phyloP scores from a whole-genome alignment of 768 basidiomycete genomes.

The Suillus subluteus region DNA sequence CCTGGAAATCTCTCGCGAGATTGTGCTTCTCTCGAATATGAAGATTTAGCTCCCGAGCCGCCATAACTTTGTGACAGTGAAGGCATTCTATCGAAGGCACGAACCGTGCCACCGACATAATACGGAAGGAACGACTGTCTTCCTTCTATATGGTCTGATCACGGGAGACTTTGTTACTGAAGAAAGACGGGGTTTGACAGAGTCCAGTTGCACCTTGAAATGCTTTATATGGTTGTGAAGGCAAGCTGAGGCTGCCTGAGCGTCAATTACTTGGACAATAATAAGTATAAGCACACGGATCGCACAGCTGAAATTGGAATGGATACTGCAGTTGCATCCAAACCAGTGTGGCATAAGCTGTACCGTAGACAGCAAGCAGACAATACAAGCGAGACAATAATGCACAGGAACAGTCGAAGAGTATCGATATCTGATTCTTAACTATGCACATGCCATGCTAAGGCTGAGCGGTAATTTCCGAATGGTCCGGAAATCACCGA shows the following conservation, averaged over 20 bases:
- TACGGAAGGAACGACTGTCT: neutral
- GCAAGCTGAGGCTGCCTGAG: neutral
- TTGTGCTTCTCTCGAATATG: neutral
- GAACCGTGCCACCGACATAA: neutral
- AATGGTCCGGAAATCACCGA: constrained; percentile 23
- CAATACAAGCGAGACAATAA: neutral
- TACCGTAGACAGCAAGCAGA: neutral
- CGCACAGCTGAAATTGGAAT: neutral
- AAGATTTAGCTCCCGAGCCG: neutral
- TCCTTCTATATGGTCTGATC: neutral
- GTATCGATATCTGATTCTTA: neutral
- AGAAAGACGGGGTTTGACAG: neutral
- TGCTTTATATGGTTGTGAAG: neutral
- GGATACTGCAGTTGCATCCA: neutral
- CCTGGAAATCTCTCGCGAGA: too few relatives aligned
- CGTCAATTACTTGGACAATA: neutral
- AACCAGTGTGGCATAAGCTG: neutral
- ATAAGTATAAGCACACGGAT: neutral
- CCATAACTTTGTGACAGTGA: neutral
- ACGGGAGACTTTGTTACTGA: neutral
- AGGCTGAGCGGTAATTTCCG: neutral
- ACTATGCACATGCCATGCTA: too few relatives aligned
- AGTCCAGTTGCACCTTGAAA: neutral
- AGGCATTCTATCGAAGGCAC: neutral
- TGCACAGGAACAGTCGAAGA: neutral